Percentiles rank a stretch among this genome's conserved stretches.
Evolutionary conservation across 2,329 filamentous ascomycete genomes (phyloP).

Genomic region (Ceratocystis variospora): DNA sequence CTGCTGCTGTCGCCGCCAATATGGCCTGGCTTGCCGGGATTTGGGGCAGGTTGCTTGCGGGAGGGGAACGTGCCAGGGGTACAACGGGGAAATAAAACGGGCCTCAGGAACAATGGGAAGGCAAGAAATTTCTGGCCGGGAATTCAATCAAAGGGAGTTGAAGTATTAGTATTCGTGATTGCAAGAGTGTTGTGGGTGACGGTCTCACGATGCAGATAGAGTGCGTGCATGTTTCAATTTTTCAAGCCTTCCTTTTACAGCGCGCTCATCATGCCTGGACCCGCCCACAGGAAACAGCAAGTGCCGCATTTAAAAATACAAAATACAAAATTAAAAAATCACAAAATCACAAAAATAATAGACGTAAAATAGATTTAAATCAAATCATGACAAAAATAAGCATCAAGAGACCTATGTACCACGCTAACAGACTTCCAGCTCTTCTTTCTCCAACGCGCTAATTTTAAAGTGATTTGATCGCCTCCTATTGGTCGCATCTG

Average conservation of each 20-base stretch:
- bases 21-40: background rate
- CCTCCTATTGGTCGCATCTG: background rate
- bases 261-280: too few species aligned
- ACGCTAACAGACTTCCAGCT: conserved; percentile 2
- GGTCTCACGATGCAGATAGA: background rate
- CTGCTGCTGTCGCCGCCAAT: background rate
- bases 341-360: background rate
- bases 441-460: background rate
- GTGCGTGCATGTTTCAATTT: too few species aligned
- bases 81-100: background rate
- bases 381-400: background rate
- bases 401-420: background rate
- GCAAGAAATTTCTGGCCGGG: background rate
- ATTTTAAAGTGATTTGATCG: background rate
- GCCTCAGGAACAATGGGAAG: conserved; percentile 2
- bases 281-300: background rate
- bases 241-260: too few species aligned
- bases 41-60: background rate
- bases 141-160: background rate
- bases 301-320: background rate
- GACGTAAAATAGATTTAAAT: too few species aligned
- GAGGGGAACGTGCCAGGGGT: background rate
- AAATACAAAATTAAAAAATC: conserved; percentile 1
- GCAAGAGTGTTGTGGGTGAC: background rate
- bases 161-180: background rate